These are phyloP conservation scores for Mycena rebaudengoi DNA, from an alignment of 768 basidiomycete genomes.

Conservation along the genomic window DNA sequence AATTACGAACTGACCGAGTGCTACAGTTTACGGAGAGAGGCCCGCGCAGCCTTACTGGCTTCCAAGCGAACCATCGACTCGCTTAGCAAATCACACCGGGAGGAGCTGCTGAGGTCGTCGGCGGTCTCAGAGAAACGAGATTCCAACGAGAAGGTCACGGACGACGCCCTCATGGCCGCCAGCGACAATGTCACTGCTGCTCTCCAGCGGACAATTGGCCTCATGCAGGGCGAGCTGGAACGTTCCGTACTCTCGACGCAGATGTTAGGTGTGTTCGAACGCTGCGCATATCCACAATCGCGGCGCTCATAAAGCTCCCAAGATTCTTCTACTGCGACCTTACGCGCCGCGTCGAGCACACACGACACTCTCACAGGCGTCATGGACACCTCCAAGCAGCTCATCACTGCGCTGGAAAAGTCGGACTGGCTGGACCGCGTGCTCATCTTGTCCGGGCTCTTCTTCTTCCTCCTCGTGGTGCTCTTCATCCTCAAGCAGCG, in stretches of 20 bases:
- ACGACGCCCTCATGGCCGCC: constrained; percentile 89
- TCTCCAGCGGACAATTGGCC: constrained; percentile 79
- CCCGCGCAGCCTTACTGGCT: constrained; percentile 70
- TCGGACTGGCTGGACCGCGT: constrained; percentile 93
- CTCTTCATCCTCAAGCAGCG: constrained; percentile 91
- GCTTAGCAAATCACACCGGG: constrained; percentile 62
- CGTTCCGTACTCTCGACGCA: constrained; percentile 87
- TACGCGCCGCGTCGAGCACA: constrained; percentile 75
- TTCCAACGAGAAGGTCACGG: constrained; percentile 72
- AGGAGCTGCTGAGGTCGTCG: constrained; percentile 72
- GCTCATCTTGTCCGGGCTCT: constrained; percentile 79
- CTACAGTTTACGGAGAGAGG: constrained; percentile 65
- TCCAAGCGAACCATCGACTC: constrained; percentile 82
- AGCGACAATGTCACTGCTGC: constrained; percentile 90
- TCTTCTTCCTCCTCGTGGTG: constrained; percentile 86
- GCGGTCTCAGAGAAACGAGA: constrained; percentile 56
- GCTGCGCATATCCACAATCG: background rate
- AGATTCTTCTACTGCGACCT: constrained; percentile 84
- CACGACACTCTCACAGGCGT: constrained; percentile 80
- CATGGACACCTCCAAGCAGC: constrained; percentile 81
- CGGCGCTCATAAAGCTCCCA: background rate
- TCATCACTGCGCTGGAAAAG: constrained; percentile 88
- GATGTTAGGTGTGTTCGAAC: constrained; percentile 69
- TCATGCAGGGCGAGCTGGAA: constrained; percentile 95
- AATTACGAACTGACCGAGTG: background rate